Percentiles rank a stretch among this genome's conserved stretches.
Conservation (phyloP, 192 early-diverging fungal genomes). For the Piromyces sp. region DNA sequence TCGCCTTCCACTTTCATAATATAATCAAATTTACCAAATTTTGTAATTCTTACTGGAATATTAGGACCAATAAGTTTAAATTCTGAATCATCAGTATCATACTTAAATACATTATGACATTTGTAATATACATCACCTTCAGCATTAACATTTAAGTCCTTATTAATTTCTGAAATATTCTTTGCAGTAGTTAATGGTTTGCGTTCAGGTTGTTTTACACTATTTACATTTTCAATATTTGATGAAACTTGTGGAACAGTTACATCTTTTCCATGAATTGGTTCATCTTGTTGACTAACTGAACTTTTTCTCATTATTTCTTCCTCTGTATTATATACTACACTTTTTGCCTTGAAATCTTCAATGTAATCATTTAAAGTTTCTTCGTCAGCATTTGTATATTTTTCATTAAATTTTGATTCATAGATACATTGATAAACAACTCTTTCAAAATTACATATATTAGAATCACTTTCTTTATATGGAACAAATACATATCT, state of each 20-base stretch:
- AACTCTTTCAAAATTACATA: constrained; percentile 32
- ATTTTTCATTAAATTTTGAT: constrained; percentile 17
- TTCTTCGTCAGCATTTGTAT: constrained; percentile 26
- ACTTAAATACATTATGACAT: not conserved
- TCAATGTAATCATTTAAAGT: constrained; percentile 26
- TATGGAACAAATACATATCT: constrained; percentile 22
- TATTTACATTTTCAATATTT: not conserved
- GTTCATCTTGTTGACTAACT: not conserved
- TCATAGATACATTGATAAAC: constrained; percentile 54
- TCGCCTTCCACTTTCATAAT: constrained; percentile 20
- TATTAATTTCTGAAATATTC: not conserved
- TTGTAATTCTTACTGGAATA: constrained; percentile 14
- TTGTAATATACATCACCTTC: not conserved
- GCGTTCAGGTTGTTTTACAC: not conserved
- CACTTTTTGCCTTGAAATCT: constrained; percentile 1
- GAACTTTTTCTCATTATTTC: not conserved
- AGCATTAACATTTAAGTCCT: not conserved
- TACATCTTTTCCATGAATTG: not conserved
- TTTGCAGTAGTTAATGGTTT: not conserved
- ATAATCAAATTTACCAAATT: constrained; percentile 30
- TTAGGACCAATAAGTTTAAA: constrained; percentile 1
- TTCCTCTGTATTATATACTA: constrained; percentile 1
- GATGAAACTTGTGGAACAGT: not conserved
- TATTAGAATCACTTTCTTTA: constrained; percentile 10
- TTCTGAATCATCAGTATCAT: not conserved